Percentiles rank a stretch among this genome's conserved stretches.
Conservation (phyloP, 805 yeast species). For the Suhomyces kilbournensis region DNA sequence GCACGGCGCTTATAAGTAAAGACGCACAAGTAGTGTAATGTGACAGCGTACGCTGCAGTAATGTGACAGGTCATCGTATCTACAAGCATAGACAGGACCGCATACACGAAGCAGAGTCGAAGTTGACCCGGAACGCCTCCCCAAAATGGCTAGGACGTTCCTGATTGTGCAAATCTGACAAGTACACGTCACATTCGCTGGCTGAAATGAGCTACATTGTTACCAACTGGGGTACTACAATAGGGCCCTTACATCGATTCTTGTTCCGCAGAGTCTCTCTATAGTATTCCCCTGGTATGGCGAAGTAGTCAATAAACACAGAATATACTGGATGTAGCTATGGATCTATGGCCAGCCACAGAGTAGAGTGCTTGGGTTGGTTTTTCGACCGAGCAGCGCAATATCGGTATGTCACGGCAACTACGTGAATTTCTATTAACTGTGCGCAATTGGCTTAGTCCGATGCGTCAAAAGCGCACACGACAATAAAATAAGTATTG, state of each 20-base stretch:
- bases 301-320: background rate
- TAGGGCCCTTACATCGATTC: background rate
- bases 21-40: background rate
- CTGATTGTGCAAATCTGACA: background rate
- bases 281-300: background rate
- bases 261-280: background rate
- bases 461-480: background rate
- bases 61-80: background rate
- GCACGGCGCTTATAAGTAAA: background rate
- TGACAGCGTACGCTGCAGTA: background rate
- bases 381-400: background rate
- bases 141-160: background rate
- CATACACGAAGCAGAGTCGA: background rate
- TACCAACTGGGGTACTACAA: background rate
- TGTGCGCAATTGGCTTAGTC: background rate
- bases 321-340: background rate
- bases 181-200: background rate
- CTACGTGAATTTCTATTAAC: background rate
- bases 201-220: background rate
- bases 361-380: background rate
- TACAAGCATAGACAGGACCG: background rate
- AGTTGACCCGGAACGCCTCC: background rate
- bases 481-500: background rate
- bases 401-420: background rate
- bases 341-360: background rate